Evolutionary conservation across 306 rosid species (phyloP).

Genomic region (Gastrolobium bilobum): DNA sequence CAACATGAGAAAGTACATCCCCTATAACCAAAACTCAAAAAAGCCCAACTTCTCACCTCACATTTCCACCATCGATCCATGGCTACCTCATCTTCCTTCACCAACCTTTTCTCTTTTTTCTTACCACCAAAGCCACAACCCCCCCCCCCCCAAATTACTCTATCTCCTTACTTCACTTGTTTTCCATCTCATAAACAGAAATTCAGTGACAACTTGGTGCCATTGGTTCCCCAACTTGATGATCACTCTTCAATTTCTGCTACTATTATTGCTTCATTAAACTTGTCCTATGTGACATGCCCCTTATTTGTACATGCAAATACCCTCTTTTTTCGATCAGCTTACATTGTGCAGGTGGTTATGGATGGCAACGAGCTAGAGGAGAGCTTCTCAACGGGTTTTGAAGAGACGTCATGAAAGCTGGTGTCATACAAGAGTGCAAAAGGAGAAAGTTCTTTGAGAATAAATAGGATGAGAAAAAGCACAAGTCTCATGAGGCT

Average conservation of each 20-base stretch:
- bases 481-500: conserved; percentile 76
- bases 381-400: conserved; percentile 78
- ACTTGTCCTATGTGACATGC: conserved; percentile 64
- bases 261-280: neutral
- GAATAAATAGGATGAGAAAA: conserved; percentile 70
- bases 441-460: conserved; percentile 75
- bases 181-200: too few relatives aligned
- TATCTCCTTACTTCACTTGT: too few relatives aligned
- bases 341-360: conserved; percentile 76
- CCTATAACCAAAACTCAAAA: too few relatives aligned
- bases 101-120: too few relatives aligned
- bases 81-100: too few relatives aligned
- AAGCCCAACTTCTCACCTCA: too few relatives aligned
- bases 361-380: conserved; percentile 79
- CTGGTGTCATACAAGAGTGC: conserved; percentile 81
- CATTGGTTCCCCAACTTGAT: conserved; percentile 42
- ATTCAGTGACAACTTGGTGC: conserved; percentile 33
- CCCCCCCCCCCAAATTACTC: too few relatives aligned
- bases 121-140: too few relatives aligned
- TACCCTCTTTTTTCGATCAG: conserved; percentile 70
- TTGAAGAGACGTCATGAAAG: conserved; percentile 78
- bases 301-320: conserved; percentile 71
- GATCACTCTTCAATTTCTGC: conserved; percentile 12
- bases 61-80: too few relatives aligned
- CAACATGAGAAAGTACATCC: too few relatives aligned